These are phyloP conservation scores for Lentinula boryana DNA, from an alignment of 768 basidiomycete genomes.

Conservation along the genomic window DNA sequence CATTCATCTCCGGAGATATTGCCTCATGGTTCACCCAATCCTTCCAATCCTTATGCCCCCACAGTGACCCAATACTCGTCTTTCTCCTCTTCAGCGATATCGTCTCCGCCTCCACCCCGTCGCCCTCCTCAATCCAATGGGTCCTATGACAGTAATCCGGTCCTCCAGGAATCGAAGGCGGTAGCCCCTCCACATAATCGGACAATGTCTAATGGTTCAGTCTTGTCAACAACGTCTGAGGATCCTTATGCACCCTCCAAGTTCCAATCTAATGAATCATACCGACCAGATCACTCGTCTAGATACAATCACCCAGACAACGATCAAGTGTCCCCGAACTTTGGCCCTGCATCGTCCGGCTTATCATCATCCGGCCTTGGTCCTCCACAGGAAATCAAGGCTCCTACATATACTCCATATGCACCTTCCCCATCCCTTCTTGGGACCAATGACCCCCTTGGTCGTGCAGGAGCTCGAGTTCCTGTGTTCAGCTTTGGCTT, in stretches of 20 bases:
- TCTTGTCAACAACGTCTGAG: slow-evolving; percentile 28
- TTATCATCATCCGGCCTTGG: slow-evolving; percentile 9
- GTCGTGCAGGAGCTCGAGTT: slow-evolving; percentile 62
- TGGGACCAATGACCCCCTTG: slow-evolving; percentile 78
- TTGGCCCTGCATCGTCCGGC: slow-evolving; percentile 7
- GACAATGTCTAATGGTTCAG: slow-evolving; percentile 41
- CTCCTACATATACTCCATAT: slow-evolving; percentile 49
- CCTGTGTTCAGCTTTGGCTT: slow-evolving; percentile 90
- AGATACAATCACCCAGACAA: slow-evolving; percentile 19
- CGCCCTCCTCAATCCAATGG: not conserved
- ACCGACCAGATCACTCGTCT: slow-evolving; percentile 19
- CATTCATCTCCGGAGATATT: not conserved
- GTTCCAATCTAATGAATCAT: slow-evolving; percentile 19
- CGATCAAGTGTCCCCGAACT: slow-evolving; percentile 8
- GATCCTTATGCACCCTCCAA: slow-evolving; percentile 28
- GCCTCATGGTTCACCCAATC: not conserved
- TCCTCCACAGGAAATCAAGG: slow-evolving; percentile 28
- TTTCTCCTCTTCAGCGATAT: not conserved
- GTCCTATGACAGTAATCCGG: slow-evolving; percentile 1
- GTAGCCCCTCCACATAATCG: slow-evolving; percentile 22
- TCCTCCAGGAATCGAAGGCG: slow-evolving; percentile 7
- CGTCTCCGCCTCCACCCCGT: not conserved
- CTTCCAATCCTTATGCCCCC: not conserved
- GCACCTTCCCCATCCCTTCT: slow-evolving; percentile 81
- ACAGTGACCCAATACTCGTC: not conserved